Base-by-base conservation (phyloP, 192 early-diverging fungal species). In the Entomortierella beljakovae region DNA sequence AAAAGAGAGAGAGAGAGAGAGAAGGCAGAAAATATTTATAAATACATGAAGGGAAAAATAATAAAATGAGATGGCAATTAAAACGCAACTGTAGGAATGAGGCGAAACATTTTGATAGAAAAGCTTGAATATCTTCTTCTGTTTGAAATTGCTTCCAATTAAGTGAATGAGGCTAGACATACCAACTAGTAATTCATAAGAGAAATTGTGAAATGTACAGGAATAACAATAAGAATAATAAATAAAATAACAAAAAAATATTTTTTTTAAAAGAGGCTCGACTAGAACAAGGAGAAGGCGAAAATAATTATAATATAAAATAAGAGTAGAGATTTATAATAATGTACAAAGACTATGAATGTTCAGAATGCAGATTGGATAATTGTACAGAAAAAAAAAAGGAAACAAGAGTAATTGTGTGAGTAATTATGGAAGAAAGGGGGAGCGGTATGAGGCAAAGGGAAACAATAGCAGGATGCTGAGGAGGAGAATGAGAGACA, bases 201-300 rank as follows among this genome's bases (percentile, higher is more conserved):
- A 25, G 28, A 26, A 53, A 53, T 13, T 18, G 42, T 18, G 9
- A 18, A 43, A 60, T 60, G 16, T 42, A 60, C 34, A 60, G 40
- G 33, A 33, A 34, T n/a, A 33, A 31, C 31, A 1, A 40, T 0
- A 28, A 6, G 40, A 52, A 9, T 10, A 34, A 64, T 8, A 32
- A 50, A 23, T 22, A 48, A 18, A 48, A 52, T 35, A 38, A 13
- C 43, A 32, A 33, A 51, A 50, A 37, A 50, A 71, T 46, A 57
- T 50, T 26, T 26, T 29, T 18, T 25, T 25, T 32, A 29, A 0
- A 40, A 35, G 33, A 34, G 20, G 62, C 18, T 28, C 29, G 25
- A 53, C 28, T 48, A 18, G 22, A 34, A 50, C 53, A 46, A 23
- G 20, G 46, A n/a, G 13, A 23, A 35, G 66, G 29, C 28, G 8